phyloP scores from a whole-genome alignment of 768 basidiomycete genomes.

The Trametes maxima region DNA sequence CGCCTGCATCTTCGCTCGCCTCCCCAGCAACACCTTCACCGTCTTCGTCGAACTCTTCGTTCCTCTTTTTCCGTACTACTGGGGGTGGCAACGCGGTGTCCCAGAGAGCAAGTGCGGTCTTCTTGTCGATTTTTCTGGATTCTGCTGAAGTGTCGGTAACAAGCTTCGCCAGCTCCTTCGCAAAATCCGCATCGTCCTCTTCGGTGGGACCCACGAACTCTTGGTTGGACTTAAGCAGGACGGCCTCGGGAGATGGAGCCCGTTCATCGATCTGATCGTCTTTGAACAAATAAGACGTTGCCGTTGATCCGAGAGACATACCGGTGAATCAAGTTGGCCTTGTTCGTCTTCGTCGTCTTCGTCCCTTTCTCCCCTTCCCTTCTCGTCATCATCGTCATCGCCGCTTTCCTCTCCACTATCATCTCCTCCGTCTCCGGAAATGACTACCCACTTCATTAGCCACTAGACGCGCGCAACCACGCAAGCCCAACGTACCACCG shows the following conservation, averaged over 20 bases:
- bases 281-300: neutral
- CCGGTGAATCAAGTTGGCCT: slow-evolving; percentile 53
- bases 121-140: slow-evolving; percentile 84
- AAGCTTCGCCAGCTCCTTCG: slow-evolving; percentile 93
- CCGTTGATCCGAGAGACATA: slow-evolving; percentile 37
- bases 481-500: slow-evolving; percentile 44
- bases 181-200: slow-evolving; percentile 92
- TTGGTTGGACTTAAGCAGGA: slow-evolving; percentile 69
- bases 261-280: slow-evolving; percentile 60
- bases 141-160: slow-evolving; percentile 86
- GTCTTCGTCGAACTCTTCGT: slow-evolving; percentile 60
- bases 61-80: slow-evolving; percentile 63
- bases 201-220: slow-evolving; percentile 82
- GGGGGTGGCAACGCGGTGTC: slow-evolving; percentile 82
- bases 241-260: slow-evolving; percentile 80
- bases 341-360: slow-evolving; percentile 74
- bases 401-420: slow-evolving; percentile 69
- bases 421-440: slow-evolving; percentile 36
- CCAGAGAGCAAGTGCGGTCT: slow-evolving; percentile 84
- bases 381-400: slow-evolving; percentile 53
- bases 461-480: slow-evolving; percentile 17
- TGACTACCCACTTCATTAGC: slow-evolving; percentile 15
- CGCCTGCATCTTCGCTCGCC: slow-evolving; percentile 36
- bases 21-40: slow-evolving; percentile 23
- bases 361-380: slow-evolving; percentile 44